Conservation (phyloP, 1,284 basidiomycete species). For the Meripilus lineatus region DNA sequence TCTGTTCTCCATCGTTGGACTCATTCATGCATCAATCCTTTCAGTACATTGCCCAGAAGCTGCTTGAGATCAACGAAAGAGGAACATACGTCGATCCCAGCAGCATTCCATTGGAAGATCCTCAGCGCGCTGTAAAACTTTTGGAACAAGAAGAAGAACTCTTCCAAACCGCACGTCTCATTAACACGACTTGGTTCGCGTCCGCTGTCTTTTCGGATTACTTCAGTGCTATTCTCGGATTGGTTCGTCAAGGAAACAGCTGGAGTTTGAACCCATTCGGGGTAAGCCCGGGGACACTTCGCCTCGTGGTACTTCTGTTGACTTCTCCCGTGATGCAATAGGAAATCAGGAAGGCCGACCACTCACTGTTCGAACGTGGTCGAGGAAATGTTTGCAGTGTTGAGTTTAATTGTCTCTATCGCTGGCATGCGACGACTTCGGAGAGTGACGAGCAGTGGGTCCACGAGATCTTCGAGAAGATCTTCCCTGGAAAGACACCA, state of each 20-base stretch:
- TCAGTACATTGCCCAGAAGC: slow-evolving; percentile 74
- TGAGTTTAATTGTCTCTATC: slow-evolving; percentile 82
- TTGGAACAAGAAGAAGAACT: slow-evolving; percentile 72
- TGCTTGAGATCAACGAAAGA: slow-evolving; percentile 77
- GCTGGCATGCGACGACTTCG: slow-evolving; percentile 78
- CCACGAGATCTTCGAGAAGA: slow-evolving; percentile 35
- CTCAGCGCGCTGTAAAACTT: slow-evolving; percentile 31
- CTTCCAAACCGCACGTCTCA: slow-evolving; percentile 73
- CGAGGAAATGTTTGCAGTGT: slow-evolving; percentile 74
- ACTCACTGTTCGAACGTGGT: slow-evolving; percentile 65
- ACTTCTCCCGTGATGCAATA: slow-evolving; percentile 17
- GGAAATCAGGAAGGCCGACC: slow-evolving; percentile 61
- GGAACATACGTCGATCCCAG: slow-evolving; percentile 51
- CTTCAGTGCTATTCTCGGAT: slow-evolving; percentile 68
- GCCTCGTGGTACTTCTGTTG: background rate
- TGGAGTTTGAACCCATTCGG: slow-evolving; percentile 71
- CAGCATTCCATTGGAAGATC: slow-evolving; percentile 28
- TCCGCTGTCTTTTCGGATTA: slow-evolving; percentile 72
- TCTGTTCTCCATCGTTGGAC: background rate
- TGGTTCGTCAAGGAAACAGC: slow-evolving; percentile 61
- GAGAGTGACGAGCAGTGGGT: slow-evolving; percentile 69
- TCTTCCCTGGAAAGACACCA: slow-evolving; percentile 51
- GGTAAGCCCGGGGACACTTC: slow-evolving; percentile 28
- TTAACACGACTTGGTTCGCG: slow-evolving; percentile 76
- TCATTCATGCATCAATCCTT: background rate